Evolutionary conservation across 2,329 filamentous ascomycete genomes (phyloP), one percentile per base, ranked within the genome.

Genomic region (Fusarium dimerum): DNA sequence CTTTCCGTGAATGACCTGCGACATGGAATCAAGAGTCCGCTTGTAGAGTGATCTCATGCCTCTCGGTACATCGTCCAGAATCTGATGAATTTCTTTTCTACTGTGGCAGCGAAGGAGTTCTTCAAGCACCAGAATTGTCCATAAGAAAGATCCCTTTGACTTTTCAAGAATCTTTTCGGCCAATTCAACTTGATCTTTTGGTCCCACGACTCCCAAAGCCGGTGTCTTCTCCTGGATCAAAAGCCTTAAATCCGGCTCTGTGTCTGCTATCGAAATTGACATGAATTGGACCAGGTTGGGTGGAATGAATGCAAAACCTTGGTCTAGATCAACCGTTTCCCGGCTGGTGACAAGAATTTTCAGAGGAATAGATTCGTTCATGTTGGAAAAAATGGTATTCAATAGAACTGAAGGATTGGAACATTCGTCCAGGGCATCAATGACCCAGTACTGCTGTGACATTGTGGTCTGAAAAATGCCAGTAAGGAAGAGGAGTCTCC

Each of bases 141-240:
- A 75, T 26, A 73, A 54, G 50, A 75, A 73, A 16, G 63, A 72
- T 2, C 68, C 70, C 30, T 61, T 62, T 7, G 72, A 70, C 45
- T 71, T 74, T 15, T 62, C 50, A 17, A 74, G 45, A 12, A 75
- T 70, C 45, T 57, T 66, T 30, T 53, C 50, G 6, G 60, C 59
- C 7, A 73, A 43, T 17, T 38, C 17, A 30, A 16, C 32, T n/a
- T 62, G 61, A 39, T 63, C 48, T 3, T 68, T 52, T 16, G 51
- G 48, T 43, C 46, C 45, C 36, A 52, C 45, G 16, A 52, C 38
- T 17, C 30, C 38, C 3, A 38, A 47, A n/a, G 39, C 47, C 2
- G 46, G 47, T 12, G 45, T 48, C 40, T 39, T 53, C 13, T 3
- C 51, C 34, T 55, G 43, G 36, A 55, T 43, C 36, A 59, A 40